A percentile compares a stretch with the other conserved stretches of the same genome.
These are phyloP conservation scores for Aphanomyces invadans DNA, from an alignment of 352 stramenopile species.

Conservation along the genomic window DNA sequence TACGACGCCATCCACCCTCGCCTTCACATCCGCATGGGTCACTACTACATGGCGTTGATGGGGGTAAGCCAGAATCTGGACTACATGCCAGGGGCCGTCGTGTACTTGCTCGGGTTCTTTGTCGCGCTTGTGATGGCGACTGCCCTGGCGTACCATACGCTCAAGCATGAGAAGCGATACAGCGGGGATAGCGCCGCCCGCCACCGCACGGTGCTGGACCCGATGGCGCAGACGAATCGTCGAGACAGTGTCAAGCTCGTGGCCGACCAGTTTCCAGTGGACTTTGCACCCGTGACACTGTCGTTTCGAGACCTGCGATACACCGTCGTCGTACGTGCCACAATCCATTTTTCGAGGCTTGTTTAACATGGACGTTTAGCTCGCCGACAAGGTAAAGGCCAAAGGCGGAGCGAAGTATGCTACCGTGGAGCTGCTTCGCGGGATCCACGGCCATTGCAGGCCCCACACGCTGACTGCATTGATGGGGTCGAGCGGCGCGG, in stretches of 20 bases:
- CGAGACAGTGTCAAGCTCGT: not conserved
- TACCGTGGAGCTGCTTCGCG: conserved; percentile 23
- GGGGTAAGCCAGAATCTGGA: not conserved
- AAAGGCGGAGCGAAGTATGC: not conserved
- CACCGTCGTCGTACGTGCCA: not conserved
- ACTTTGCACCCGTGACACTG: conserved; percentile 16
- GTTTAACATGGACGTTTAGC: not conserved
- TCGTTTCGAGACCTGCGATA: conserved; percentile 19
- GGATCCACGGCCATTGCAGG: conserved; percentile 25
- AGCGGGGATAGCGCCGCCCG: not conserved
- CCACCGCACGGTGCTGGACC: not conserved
- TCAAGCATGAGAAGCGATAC: not conserved
- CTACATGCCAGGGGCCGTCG: not conserved
- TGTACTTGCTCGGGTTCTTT: conserved; percentile 6
- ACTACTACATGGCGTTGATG: conserved; percentile 19
- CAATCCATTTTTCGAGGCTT: not conserved
- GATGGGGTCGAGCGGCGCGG: conserved; percentile 36
- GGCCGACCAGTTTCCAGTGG: not conserved
- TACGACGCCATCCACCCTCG: conserved; percentile 5
- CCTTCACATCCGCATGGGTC: conserved; percentile 3
- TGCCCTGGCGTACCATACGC: not conserved
- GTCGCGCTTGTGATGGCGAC: conserved; percentile 1
- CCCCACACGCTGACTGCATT: conserved; percentile 29
- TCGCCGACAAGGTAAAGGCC: too few species aligned
- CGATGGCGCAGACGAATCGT: not conserved